These are phyloP conservation scores for Suhomyces kilbournensis DNA, from an alignment of 805 yeast genomes.

Conservation along the genomic window DNA sequence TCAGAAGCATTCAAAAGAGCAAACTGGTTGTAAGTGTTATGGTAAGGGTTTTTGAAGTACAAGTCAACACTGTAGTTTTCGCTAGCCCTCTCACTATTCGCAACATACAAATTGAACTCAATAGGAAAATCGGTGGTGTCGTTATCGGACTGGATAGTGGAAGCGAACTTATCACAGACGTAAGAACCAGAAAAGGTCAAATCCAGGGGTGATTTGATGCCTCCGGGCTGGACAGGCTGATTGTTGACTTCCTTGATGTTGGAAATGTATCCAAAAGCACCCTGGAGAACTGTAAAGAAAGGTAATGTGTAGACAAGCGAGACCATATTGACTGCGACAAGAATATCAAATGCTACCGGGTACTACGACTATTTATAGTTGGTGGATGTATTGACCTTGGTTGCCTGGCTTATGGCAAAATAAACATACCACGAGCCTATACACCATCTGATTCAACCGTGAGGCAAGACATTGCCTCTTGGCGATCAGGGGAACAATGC, in stretches of 20 bases:
- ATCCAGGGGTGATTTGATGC: slow-evolving; percentile 10
- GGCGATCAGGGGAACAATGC: background rate
- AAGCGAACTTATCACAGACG: slow-evolving; percentile 17
- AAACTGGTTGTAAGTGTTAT: slow-evolving; percentile 7
- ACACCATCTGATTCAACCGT: background rate
- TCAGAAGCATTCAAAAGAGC: slow-evolving; percentile 10
- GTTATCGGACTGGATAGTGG: slow-evolving; percentile 11
- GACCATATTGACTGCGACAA: background rate
- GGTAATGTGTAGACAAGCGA: background rate
- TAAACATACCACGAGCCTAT: background rate
- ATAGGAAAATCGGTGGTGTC: slow-evolving; percentile 16
- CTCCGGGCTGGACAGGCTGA: background rate
- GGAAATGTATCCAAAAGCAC: slow-evolving; percentile 3
- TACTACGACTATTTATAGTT: background rate
- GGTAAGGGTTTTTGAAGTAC: slow-evolving; percentile 13
- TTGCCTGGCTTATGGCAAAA: background rate
- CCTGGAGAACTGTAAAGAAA: background rate
- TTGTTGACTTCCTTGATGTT: slow-evolving; percentile 6
- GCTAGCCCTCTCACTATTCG: slow-evolving; percentile 5
- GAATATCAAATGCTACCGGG: background rate
- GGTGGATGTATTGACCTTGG: background rate
- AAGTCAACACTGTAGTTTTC: slow-evolving; percentile 16
- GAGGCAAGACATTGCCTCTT: background rate
- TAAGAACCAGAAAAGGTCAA: slow-evolving; percentile 12
- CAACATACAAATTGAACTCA: slow-evolving; percentile 14